phyloP scores from a whole-genome alignment of 2,329 filamentous ascomycete species.

The Ciborinia camelliae region DNA sequence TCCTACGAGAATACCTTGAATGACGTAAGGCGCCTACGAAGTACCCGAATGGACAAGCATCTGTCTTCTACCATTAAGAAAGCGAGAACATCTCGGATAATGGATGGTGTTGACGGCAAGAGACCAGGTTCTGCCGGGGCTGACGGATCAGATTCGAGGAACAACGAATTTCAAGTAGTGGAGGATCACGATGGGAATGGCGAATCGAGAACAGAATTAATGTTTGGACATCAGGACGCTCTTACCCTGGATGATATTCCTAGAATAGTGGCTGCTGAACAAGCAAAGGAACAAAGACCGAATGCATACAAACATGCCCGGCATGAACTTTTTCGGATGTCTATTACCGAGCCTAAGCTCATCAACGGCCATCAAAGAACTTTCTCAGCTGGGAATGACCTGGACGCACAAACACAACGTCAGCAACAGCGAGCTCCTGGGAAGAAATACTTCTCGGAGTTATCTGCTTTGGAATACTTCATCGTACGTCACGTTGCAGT shows the following conservation, averaged over 20 bases:
- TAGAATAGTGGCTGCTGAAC: constrained; percentile 90
- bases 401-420: constrained; percentile 44
- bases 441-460: constrained; percentile 91
- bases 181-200: constrained; percentile 71
- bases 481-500: constrained; percentile 95
- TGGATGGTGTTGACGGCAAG: constrained; percentile 76
- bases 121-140: constrained; percentile 70
- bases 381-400: constrained; percentile 55
- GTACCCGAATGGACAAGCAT: constrained; percentile 90
- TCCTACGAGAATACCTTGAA: constrained; percentile 95
- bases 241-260: constrained; percentile 95
- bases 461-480: constrained; percentile 94
- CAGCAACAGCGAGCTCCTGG: constrained; percentile 47
- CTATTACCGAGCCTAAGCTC: constrained; percentile 59
- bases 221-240: constrained; percentile 86
- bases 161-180: constrained; percentile 69
- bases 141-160: constrained; percentile 51
- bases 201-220: constrained; percentile 71
- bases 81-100: constrained; percentile 84
- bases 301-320: constrained; percentile 75
- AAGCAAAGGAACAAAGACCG: constrained; percentile 84
- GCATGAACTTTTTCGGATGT: constrained; percentile 60
- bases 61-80: constrained; percentile 90
- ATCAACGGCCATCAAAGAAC: constrained; percentile 67
- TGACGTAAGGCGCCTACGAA: constrained; percentile 86